Evolutionary conservation across 345 rosid genomes (phyloP).

Genomic region (Trapa bicornis): DNA sequence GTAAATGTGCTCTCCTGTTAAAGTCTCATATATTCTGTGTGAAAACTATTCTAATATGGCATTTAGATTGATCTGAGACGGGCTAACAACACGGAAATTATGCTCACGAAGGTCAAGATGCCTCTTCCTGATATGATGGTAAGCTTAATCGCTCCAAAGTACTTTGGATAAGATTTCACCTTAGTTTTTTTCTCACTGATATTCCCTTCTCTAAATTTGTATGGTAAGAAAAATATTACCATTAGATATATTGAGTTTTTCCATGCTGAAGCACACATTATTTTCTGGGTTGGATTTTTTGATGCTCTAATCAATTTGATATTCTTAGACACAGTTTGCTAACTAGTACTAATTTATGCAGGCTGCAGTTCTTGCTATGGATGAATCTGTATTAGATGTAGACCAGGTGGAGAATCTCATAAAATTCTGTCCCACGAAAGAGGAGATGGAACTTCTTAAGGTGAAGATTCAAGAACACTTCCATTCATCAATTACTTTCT

Average conservation of each 20-base stretch:
- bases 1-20: neutral
- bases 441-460: slow-evolving; percentile 98
- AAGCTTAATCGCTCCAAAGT: slow-evolving; percentile 20
- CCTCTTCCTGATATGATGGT: slow-evolving; percentile 99
- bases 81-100: slow-evolving; percentile 97
- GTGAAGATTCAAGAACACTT: slow-evolving; percentile 20
- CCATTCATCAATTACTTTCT: neutral
- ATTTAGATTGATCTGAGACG: slow-evolving; percentile 86
- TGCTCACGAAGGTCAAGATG: slow-evolving; percentile 99
- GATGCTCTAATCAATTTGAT: neutral
- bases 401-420: slow-evolving; percentile 98
- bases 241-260: neutral
- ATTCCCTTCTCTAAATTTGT: slow-evolving; percentile 1
- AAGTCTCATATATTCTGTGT: neutral
- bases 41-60: slow-evolving; percentile 2
- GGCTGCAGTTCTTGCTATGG: slow-evolving; percentile 98
- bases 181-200: neutral
- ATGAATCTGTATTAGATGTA: slow-evolving; percentile 77
- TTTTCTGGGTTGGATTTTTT: neutral
- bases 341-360: slow-evolving; percentile 11
- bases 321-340: neutral
- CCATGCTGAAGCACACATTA: neutral
- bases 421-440: slow-evolving; percentile 96
- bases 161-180: neutral
- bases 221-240: neutral